Evolutionary conservation across 495 filamentous ascomycete genomes (phyloP).

Genomic region (Hypoxylon cercidicola): DNA sequence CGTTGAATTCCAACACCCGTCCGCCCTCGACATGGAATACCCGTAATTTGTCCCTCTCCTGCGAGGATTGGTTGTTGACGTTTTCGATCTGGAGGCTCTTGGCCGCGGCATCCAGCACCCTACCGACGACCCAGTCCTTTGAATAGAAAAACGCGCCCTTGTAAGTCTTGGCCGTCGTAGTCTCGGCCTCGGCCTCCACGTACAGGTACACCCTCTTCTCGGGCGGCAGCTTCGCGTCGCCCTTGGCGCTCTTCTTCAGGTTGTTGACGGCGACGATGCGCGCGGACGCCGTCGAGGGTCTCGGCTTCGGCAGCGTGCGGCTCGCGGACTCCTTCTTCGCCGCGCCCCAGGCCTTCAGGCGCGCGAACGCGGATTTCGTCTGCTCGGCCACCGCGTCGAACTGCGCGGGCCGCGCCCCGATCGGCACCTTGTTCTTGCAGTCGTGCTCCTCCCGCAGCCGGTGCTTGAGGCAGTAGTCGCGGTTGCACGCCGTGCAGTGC

Average conservation of each 20-base stretch:
- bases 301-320: constrained; percentile 65
- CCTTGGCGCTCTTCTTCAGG: constrained; percentile 87
- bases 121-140: constrained; percentile 85
- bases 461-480: constrained; percentile 92
- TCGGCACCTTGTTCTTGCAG: constrained; percentile 72
- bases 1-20: constrained; percentile 82
- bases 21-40: constrained; percentile 95
- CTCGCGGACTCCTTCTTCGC: constrained; percentile 58
- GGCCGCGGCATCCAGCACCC: constrained; percentile 89
- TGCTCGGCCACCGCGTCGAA: constrained; percentile 54
- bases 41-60: constrained; percentile 80
- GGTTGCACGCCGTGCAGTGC: constrained; percentile 81
- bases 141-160: constrained; percentile 86
- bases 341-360: constrained; percentile 66
- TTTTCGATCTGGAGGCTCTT: constrained; percentile 83
- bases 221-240: constrained; percentile 78
- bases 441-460: constrained; percentile 88
- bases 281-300: constrained; percentile 67
- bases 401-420: constrained; percentile 68
- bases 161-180: constrained; percentile 76
- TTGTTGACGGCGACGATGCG: constrained; percentile 72
- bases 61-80: constrained; percentile 81
- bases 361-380: constrained; percentile 73
- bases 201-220: constrained; percentile 87
- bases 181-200: constrained; percentile 86